Conservation (phyloP, 768 basidiomycete genomes). For the Rickenella mellea region DNA sequence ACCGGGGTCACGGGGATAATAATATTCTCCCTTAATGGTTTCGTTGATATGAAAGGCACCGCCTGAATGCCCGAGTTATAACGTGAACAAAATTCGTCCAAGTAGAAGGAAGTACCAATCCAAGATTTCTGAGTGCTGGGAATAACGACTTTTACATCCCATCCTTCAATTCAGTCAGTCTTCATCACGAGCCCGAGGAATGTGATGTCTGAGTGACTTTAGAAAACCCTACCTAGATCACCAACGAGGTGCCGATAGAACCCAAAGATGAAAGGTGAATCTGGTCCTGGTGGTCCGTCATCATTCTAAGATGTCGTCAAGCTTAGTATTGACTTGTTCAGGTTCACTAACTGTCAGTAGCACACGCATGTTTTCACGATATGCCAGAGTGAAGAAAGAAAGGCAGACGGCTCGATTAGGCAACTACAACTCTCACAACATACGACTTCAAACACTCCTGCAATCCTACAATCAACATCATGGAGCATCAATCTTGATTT, state of each 20-base stretch:
- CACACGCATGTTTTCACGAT: no score
- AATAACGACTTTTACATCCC: constrained; percentile 73
- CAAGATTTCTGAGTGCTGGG: constrained; percentile 80
- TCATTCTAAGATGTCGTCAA: constrained; percentile 48
- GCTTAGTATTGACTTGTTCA: background rate
- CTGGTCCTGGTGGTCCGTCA: constrained; percentile 67
- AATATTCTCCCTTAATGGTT: constrained; percentile 58
- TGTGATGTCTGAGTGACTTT: background rate
- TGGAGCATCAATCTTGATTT: no score
- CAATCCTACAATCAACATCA: no score
- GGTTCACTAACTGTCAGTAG: no score
- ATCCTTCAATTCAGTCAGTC: constrained; percentile 33
- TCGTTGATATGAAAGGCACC: constrained; percentile 78
- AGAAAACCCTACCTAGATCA: constrained; percentile 41
- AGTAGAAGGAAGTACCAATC: constrained; percentile 49
- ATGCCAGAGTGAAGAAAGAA: no score
- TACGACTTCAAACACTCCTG: no score
- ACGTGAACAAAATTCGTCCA: background rate
- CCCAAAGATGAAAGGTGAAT: constrained; percentile 70
- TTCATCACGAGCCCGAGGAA: background rate
- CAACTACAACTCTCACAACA: no score
- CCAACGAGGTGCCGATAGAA: constrained; percentile 53
- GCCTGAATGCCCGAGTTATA: constrained; percentile 29
- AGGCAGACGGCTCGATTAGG: no score
- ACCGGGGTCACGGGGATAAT: constrained; percentile 62